Conservation (phyloP, 495 filamentous ascomycete genomes). For the Oidiodendron maius region DNA sequence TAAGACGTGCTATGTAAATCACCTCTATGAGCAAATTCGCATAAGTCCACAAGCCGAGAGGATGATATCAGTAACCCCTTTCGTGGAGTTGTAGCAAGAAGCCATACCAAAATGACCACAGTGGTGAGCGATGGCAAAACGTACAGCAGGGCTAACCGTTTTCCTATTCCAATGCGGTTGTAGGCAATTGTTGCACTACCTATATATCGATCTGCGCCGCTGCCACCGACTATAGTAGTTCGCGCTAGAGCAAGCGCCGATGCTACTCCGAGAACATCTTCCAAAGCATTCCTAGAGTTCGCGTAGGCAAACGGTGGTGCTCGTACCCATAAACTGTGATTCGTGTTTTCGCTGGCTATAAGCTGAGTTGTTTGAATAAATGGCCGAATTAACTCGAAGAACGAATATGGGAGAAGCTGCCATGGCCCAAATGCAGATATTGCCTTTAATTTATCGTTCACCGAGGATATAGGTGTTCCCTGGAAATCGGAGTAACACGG, state of each 20-base stretch:
- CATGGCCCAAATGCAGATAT: not conserved
- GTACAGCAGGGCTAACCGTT: not conserved
- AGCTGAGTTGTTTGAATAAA: not conserved
- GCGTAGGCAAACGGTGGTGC: not conserved
- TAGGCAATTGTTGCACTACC: not conserved
- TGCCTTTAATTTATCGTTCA: slow-evolving; percentile 1
- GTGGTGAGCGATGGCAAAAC: not conserved
- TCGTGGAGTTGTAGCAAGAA: not conserved
- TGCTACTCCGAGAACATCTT: not conserved
- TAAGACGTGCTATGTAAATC: not conserved
- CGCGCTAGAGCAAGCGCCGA: not conserved
- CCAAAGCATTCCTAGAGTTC: slow-evolving; percentile 1
- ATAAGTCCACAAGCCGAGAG: not conserved
- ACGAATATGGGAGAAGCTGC: not conserved
- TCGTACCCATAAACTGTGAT: not conserved
- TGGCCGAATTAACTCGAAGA: not conserved
- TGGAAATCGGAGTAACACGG: not conserved
- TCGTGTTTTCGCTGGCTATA: not conserved
- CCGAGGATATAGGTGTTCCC: slow-evolving; percentile 1
- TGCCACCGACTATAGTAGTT: not conserved
- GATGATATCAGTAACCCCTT: not conserved
- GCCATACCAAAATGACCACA: not conserved
- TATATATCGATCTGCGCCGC: not conserved
- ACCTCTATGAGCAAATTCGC: not conserved
- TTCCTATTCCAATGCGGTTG: slow-evolving; percentile 1